phyloP scores from a whole-genome alignment of 176 grass and related monocot species.

The Triticum monococcum region DNA sequence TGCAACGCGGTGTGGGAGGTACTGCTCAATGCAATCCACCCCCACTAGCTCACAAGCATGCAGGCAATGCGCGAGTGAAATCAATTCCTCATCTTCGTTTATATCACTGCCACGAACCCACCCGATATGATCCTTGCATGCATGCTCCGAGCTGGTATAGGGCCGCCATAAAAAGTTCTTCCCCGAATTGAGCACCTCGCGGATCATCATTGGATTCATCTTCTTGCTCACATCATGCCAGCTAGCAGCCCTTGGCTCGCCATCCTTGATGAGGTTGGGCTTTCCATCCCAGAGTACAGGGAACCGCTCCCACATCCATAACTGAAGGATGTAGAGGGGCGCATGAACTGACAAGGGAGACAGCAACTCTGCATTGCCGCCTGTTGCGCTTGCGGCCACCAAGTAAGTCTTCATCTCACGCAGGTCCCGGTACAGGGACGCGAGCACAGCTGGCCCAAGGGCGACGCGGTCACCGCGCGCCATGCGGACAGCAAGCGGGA shows the following conservation, averaged over 20 bases:
- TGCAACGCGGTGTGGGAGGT: slow-evolving; percentile 83
- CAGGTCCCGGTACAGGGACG: slow-evolving; percentile 79
- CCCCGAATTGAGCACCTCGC: slow-evolving; percentile 27
- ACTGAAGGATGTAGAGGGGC: slow-evolving; percentile 67
- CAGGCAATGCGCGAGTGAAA: slow-evolving; percentile 61
- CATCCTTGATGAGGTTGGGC: slow-evolving; percentile 30
- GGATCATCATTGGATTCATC: slow-evolving; percentile 38
- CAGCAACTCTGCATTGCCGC: slow-evolving; percentile 31
- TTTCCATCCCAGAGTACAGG: slow-evolving; percentile 47
- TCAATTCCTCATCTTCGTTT: slow-evolving; percentile 42
- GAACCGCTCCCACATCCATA: slow-evolving; percentile 93
- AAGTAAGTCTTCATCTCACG: slow-evolving; percentile 65
- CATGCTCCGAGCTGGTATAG: slow-evolving; percentile 42
- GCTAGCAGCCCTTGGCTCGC: slow-evolving; percentile 56
- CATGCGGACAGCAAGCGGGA: slow-evolving; percentile 76
- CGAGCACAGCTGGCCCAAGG: slow-evolving; percentile 66
- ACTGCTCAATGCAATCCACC: slow-evolving; percentile 74
- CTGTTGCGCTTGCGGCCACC: neutral
- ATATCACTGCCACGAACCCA: slow-evolving; percentile 55
- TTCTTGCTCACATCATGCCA: slow-evolving; percentile 83
- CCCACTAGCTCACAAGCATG: slow-evolving; percentile 74
- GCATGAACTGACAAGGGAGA: slow-evolving; percentile 56
- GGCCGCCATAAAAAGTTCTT: slow-evolving; percentile 58
- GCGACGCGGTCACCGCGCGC: slow-evolving; percentile 65
- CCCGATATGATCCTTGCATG: slow-evolving; percentile 26